Base-by-base conservation (phyloP, 1,284 basidiomycete genomes). In the Leccinum ponderosum region DNA sequence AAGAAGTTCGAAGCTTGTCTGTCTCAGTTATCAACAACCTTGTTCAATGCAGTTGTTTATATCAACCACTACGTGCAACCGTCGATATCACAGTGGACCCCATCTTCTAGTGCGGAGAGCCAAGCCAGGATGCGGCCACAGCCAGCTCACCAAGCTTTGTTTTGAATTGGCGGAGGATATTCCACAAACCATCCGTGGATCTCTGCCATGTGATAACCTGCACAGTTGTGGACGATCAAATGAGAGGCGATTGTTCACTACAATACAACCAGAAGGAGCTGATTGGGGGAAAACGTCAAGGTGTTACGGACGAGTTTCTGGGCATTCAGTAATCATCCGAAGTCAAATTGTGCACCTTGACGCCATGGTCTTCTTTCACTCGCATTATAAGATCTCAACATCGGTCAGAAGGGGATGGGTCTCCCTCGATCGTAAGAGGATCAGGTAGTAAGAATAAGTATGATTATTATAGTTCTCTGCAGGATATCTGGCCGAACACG, bases 1-100 rank as follows among this genome's bases (percentile, higher is more conserved):
- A 68, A 17, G 35, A 64, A 64, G 47, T 39, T 60, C 63, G 63
- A 61, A 65, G 8, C 2, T 33, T 15, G 27, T 0, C 15, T 33
- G 6, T 8, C 53, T 37, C 20, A 25, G 4, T 15, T 3, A 14
- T 15, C 47, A 48, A 7, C 22, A n/a, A 48, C 20, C 20, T 15
- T 0, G 12, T 22, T 25, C 17, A 44, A 44, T 44, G 22, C 47
- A 15, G 20, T 11, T 15, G 25, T 25, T 31, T n/a, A 20, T 4
- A 17, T 35, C 37, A 39, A n/a, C 4, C 9, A 17, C 5, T 33
- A 33, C 31, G 12, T 35, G 33, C 0, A 35, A 35, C 33, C 6
- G 33, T 35, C 33, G 33, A 35, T 14, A 35, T 35, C 12, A 35
- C 29, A 31, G 0, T 35, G 33, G 6, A 14, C 5, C 14, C 20